A percentile compares a stretch with the other conserved stretches of the same genome.
Conservation (phyloP, 73 alveolate genomes). For the Paramecium primaurelia region DNA sequence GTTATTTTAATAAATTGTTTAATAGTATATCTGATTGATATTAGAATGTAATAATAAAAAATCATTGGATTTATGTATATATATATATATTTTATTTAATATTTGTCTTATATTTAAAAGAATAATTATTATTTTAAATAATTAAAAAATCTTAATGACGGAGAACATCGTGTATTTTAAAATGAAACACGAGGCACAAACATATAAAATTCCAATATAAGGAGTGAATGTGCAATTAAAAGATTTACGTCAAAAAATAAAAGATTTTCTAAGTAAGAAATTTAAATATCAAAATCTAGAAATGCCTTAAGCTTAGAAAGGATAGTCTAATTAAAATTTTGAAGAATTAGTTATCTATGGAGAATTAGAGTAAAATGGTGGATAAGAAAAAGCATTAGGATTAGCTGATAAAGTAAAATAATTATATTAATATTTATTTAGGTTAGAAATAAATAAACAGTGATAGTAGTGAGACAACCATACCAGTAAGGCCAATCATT, state of each 20-base stretch:
- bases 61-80: background rate
- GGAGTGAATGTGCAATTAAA: slow-evolving; percentile 16
- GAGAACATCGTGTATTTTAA: slow-evolving; percentile 33
- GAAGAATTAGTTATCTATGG: slow-evolving; percentile 9
- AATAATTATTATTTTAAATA: background rate
- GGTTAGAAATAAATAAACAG: slow-evolving; percentile 17
- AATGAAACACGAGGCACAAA: slow-evolving; percentile 13
- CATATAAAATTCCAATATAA: background rate
- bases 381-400: slow-evolving; percentile 16
- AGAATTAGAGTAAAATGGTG: background rate
- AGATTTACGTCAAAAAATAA: slow-evolving; percentile 39
- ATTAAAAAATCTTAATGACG: slow-evolving; percentile 12
- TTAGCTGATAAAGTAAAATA: slow-evolving; percentile 15
- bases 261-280: background rate
- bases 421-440: background rate
- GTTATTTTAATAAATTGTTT: background rate
- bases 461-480: slow-evolving; percentile 20
- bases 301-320: background rate
- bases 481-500: background rate
- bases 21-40: background rate
- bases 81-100: background rate
- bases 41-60: background rate
- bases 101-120: background rate
- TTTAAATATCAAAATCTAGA: background rate
- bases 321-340: background rate